phyloP scores from a whole-genome alignment of 2,329 filamentous ascomycete species.

The Aureobasidium mangrovei region DNA sequence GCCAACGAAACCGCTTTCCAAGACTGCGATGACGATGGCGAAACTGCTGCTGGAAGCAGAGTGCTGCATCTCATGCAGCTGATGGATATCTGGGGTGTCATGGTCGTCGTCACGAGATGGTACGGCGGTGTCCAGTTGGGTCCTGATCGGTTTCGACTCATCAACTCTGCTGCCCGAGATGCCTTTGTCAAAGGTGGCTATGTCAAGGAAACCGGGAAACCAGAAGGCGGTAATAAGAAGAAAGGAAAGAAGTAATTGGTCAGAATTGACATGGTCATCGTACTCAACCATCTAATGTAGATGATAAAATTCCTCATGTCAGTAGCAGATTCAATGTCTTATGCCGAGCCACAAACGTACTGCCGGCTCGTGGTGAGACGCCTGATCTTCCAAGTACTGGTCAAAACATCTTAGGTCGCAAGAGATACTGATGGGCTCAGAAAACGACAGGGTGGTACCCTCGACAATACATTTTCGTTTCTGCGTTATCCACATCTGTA shows the following conservation, averaged over 20 bases:
- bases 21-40: conserved; percentile 93
- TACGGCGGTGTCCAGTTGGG: conserved; percentile 88
- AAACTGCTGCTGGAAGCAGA: conserved; percentile 80
- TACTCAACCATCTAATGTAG: no score
- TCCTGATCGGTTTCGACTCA: conserved; percentile 80
- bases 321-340: no score
- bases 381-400: no score
- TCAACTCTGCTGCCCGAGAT: conserved; percentile 79
- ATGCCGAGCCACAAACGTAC: no score
- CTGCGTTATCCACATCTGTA: no score
- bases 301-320: no score
- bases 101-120: conserved; percentile 92
- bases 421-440: no score
- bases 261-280: no score
- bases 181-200: conserved; percentile 70
- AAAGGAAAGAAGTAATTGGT: conserved; percentile 12
- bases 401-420: no score
- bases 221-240: conserved; percentile 18
- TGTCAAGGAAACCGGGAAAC: conserved; percentile 44
- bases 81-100: conserved; percentile 86
- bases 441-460: no score
- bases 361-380: no score
- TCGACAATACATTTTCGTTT: no score
- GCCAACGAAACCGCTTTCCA: conserved; percentile 51
- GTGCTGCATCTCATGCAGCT: conserved; percentile 85